Conservation (phyloP, 768 basidiomycete genomes). For the Grammothele lineata region DNA sequence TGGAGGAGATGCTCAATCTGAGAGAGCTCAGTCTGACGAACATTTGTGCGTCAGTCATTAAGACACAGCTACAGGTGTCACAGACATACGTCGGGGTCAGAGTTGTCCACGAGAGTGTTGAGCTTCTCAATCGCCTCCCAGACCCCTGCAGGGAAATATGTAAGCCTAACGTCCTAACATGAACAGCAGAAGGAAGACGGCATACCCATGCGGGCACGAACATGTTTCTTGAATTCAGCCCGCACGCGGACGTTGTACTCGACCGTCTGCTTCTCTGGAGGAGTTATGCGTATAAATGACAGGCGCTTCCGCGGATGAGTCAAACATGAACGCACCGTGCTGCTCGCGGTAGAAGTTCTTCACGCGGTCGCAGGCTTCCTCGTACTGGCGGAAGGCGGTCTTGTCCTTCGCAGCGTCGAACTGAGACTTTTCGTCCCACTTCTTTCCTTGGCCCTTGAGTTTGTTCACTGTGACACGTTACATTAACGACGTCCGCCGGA, state of each 20-base stretch:
- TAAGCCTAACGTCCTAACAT: too few relatives aligned
- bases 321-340: conserved; percentile 53
- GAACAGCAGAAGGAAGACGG: too few relatives aligned
- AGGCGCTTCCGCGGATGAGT: too few relatives aligned
- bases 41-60: not conserved
- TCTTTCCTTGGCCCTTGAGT: conserved; percentile 48
- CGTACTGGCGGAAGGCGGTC: conserved; percentile 64
- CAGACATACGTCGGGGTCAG: conserved; percentile 73
- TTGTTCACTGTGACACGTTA: conserved; percentile 70
- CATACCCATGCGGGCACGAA: conserved; percentile 67
- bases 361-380: conserved; percentile 72
- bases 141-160: conserved; percentile 35
- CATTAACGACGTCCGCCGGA: too few relatives aligned
- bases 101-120: conserved; percentile 84
- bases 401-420: conserved; percentile 68
- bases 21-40: conserved; percentile 58
- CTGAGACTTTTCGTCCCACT: conserved; percentile 49
- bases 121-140: conserved; percentile 89
- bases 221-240: conserved; percentile 62
- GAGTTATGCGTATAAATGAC: not conserved
- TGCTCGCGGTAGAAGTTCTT: conserved; percentile 76
- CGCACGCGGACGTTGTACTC: conserved; percentile 79
- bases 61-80: not conserved
- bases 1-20: conserved; percentile 92
- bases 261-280: conserved; percentile 79